phyloP scores from a whole-genome alignment of 495 filamentous ascomycete genomes.

The Trichoderma virens region DNA sequence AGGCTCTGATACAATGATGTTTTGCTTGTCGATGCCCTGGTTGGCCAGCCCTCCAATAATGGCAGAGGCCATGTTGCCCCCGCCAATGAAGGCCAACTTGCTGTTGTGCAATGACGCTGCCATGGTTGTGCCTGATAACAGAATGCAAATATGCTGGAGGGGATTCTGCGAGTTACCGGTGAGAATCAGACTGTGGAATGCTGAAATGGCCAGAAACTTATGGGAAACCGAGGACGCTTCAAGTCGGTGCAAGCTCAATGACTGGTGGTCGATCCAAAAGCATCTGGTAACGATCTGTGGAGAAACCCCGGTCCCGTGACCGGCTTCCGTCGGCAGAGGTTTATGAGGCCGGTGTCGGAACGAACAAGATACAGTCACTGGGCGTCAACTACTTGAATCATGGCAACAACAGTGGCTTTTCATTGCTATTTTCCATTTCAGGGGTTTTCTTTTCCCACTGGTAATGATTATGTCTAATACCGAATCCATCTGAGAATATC shows the following conservation, averaged over 20 bases:
- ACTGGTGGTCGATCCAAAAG: not conserved
- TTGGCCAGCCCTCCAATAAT: conserved; percentile 29
- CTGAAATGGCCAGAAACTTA: not conserved
- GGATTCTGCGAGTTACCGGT: not conserved
- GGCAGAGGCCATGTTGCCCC: conserved; percentile 32
- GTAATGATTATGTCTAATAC: too few relatives aligned
- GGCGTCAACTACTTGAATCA: not conserved
- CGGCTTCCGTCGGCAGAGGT: conserved; percentile 5
- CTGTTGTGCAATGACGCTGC: conserved; percentile 5
- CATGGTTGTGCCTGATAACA: not conserved
- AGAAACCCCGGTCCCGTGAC: not conserved
- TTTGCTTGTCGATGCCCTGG: conserved; percentile 28
- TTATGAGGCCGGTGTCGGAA: not conserved
- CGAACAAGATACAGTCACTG: too few relatives aligned
- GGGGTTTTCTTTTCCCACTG: too few relatives aligned
- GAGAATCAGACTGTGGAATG: not conserved
- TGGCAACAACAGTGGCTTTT: too few relatives aligned
- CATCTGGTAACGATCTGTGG: not conserved
- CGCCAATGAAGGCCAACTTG: conserved; percentile 29
- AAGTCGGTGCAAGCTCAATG: not conserved
- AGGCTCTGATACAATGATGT: conserved; percentile 36
- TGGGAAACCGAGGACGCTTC: not conserved
- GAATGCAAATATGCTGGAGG: not conserved
- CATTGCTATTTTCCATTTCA: too few relatives aligned
- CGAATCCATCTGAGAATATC: too few relatives aligned